Evolutionary conservation across 73 alveolate species (phyloP).

Genomic region (Tetrahymena malaccensis): DNA sequence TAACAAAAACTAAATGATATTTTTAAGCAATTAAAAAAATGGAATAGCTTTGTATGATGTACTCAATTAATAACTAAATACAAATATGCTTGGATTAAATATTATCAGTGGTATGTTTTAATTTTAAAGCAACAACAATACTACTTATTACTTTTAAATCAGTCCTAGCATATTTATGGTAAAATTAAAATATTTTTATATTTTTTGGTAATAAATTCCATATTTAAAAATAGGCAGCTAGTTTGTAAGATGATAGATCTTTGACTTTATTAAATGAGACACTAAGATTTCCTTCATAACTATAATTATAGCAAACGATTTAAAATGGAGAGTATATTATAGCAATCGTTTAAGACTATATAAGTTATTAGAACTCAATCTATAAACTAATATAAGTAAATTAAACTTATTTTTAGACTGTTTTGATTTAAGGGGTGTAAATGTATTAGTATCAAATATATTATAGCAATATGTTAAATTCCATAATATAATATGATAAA

Average conservation of each 20-base stretch:
- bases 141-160: neutral
- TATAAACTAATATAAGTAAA: neutral
- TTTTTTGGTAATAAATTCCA: too few relatives aligned
- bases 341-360: neutral
- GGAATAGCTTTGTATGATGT: too few relatives aligned
- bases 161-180: neutral
- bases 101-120: too few relatives aligned
- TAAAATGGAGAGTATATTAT: neutral
- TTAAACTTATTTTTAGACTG: neutral
- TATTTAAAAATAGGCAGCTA: neutral
- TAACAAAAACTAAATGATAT: too few relatives aligned
- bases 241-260: neutral
- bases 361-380: neutral
- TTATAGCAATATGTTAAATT: neutral
- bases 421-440: neutral
- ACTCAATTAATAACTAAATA: too few relatives aligned
- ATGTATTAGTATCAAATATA: too few relatives aligned
- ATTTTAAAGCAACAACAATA: too few relatives aligned
- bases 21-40: too few relatives aligned
- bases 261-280: too few relatives aligned
- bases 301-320: neutral
- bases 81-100: too few relatives aligned
- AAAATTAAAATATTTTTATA: too few relatives aligned
- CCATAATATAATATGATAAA: neutral
- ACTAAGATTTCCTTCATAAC: neutral